phyloP scores from a whole-genome alignment of 1,139 yeast genomes.

The Hyphopichia buzzinii region DNA sequence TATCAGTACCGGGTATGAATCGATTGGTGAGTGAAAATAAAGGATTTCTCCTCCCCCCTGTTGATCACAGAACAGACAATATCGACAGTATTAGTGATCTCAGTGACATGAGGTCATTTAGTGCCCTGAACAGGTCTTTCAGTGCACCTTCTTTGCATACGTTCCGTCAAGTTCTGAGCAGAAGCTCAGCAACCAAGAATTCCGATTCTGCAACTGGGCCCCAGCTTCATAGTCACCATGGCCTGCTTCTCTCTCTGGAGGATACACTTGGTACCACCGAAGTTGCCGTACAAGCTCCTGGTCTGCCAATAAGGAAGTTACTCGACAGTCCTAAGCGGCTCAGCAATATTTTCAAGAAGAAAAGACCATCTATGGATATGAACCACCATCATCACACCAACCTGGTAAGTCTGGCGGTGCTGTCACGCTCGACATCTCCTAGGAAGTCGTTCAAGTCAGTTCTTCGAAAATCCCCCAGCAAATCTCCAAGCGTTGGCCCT shows the following conservation, averaged over 20 bases:
- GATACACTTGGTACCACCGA: neutral
- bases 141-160: constrained; percentile 47
- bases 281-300: neutral
- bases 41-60: constrained; percentile 19
- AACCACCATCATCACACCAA: neutral
- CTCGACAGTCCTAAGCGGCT: constrained; percentile 36
- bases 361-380: constrained; percentile 2
- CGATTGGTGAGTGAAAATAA: constrained; percentile 13
- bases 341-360: constrained; percentile 22
- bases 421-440: constrained; percentile 30
- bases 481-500: constrained; percentile 3
- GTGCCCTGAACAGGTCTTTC: constrained; percentile 27
- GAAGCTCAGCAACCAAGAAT: constrained; percentile 6
- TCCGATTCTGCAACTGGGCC: neutral
- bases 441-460: constrained; percentile 26
- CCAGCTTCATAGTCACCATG: neutral
- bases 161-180: constrained; percentile 18
- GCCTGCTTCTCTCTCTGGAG: constrained; percentile 1
- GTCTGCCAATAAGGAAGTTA: constrained; percentile 29
- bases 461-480: constrained; percentile 9
- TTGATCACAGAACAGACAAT: constrained; percentile 19
- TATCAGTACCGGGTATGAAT: constrained; percentile 13
- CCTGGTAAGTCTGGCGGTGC: constrained; percentile 17
- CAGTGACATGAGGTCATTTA: constrained; percentile 11
- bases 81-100: constrained; percentile 31